Evolutionary conservation across 306 rosid species (phyloP).

Genomic region (Malus asiatica): DNA sequence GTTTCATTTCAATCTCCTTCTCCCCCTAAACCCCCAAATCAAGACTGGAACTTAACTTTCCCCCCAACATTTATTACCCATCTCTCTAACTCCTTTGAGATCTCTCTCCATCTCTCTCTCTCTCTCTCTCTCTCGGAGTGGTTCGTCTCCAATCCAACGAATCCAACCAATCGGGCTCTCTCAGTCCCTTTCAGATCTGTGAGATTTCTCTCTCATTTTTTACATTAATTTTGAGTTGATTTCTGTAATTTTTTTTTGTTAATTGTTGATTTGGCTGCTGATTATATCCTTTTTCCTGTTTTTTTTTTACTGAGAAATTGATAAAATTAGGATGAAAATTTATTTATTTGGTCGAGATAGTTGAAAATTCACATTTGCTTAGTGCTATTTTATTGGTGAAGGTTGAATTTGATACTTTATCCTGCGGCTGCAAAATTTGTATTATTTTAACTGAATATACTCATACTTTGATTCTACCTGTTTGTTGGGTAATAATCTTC

Average conservation of each 20-base stretch:
- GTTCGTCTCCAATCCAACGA: not conserved
- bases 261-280: not conserved
- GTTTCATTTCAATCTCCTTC: slow-evolving; percentile 13
- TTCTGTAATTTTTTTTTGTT: not conserved
- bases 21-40: not conserved
- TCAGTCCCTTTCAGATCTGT: slow-evolving; percentile 25
- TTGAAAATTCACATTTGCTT: not conserved
- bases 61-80: not conserved
- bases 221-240: not conserved
- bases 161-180: not conserved
- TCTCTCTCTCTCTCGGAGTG: not conserved
- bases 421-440: not conserved
- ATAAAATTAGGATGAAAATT: not conserved
- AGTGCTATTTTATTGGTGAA: not conserved
- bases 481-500: not conserved
- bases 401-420: not conserved
- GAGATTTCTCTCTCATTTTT: slow-evolving; percentile 4
- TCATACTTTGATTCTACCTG: not conserved
- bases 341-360: not conserved
- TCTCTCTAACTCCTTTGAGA: not conserved
- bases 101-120: not conserved
- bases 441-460: not conserved
- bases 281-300: not conserved
- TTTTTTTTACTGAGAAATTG: not conserved
- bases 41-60: not conserved